Evolutionary conservation across 2,329 filamentous ascomycete species (phyloP), one percentile per base, ranked within the genome.

Genomic region (Paecilomyces variotii): DNA sequence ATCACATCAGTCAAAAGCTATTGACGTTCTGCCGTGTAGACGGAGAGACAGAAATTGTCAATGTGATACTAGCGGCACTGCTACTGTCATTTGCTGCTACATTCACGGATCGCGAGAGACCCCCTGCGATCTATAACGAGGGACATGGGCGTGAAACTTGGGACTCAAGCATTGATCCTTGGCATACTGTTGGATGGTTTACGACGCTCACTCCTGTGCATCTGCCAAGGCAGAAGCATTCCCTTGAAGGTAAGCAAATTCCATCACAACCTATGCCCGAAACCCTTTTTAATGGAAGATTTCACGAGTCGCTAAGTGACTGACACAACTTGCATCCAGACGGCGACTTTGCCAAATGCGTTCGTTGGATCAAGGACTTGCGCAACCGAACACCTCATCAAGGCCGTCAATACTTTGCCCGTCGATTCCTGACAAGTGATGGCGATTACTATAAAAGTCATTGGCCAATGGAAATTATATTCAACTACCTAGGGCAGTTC

Each of bases 371-470:
- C 26, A 77, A 78, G 59, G 74, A 78, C 57, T 55, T 68, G 28
- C 70, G 75, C 3, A 65, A 71, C 7, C 64, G 60, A 7, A 65
- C 73, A 1, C 70, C 72, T 0, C 65, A 64, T 19, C 76, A 77
- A 56, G 76, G 76, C 0, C 64, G 67, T 35, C 65, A 69, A 0
- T 78, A 77, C 61, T 78, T 79, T 60, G 70, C 73, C 0, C 67
- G 68, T 2, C 68, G 69, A 4, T 70, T 70, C 55, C 65, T 74
- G 54, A 72, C 62, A 35, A 57, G 64, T 25, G 70, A 71, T 1
- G 62, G 59, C 0, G 60, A 73, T 45, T 61, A 60, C 25, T 62
- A 59, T 45, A 24, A 54, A 4, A 27, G 27, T 14, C 56, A 63
- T 25, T 58, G 54, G 53, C 64, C 60, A 7, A 61, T 64, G 57